Conservation (phyloP, 352 stramenopile species). For the Pythium dissimile region DNA sequence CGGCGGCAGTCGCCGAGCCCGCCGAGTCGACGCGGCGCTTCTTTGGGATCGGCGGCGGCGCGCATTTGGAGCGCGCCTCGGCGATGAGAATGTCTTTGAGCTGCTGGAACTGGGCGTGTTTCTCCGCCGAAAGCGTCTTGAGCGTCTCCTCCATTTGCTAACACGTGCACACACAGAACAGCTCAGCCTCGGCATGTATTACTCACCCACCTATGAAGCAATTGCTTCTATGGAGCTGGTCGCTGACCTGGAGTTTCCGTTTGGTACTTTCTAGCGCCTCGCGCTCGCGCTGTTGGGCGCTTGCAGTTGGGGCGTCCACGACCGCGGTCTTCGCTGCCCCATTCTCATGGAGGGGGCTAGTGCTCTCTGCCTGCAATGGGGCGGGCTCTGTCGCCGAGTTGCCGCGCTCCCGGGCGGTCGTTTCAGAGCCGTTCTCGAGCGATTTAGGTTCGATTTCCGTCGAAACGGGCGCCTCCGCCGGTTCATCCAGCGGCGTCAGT, state of each 20-base stretch:
- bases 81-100: slow-evolving; percentile 71
- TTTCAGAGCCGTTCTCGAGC: neutral
- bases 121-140: slow-evolving; percentile 52
- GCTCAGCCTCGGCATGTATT: too few species aligned
- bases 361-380: neutral
- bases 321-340: neutral
- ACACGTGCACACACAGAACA: neutral
- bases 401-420: neutral
- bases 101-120: slow-evolving; percentile 68
- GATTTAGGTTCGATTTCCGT: neutral
- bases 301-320: too few species aligned
- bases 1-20: neutral
- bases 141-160: slow-evolving; percentile 52
- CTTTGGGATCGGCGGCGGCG: slow-evolving; percentile 13
- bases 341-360: neutral
- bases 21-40: slow-evolving; percentile 20
- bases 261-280: slow-evolving; percentile 16
- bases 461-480: neutral
- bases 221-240: too few species aligned
- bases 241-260: slow-evolving; percentile 18
- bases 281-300: neutral
- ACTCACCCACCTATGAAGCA: too few species aligned
- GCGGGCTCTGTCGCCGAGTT: neutral
- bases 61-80: slow-evolving; percentile 51
- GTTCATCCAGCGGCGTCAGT: slow-evolving; percentile 7